phyloP scores from a whole-genome alignment of 352 stramenopile genomes.

The Salisapilia sapeloensis region DNA sequence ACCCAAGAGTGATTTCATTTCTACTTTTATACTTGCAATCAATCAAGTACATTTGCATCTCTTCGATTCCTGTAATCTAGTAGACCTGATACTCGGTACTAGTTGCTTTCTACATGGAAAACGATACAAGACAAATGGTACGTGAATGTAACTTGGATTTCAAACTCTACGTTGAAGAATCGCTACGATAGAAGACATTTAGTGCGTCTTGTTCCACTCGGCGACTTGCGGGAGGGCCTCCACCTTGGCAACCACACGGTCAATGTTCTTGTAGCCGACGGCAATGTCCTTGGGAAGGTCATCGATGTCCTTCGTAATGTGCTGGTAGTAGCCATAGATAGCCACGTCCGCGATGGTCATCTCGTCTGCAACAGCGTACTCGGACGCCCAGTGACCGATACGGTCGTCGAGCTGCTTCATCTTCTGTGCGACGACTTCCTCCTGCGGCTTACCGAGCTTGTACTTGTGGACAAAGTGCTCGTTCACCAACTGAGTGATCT shows the following conservation, averaged over 20 bases:
- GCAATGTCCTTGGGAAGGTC: slow-evolving; percentile 10
- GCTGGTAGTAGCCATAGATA: slow-evolving; percentile 22
- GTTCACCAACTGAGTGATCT: slow-evolving; percentile 21
- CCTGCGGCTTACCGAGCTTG: slow-evolving; percentile 9
- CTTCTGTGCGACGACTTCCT: slow-evolving; percentile 18
- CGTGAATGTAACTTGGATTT: too few species aligned
- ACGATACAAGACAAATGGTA: too few species aligned
- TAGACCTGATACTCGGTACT: too few species aligned
- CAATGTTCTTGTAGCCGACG: slow-evolving; percentile 12
- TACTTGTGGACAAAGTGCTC: slow-evolving; percentile 19
- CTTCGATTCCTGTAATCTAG: too few species aligned
- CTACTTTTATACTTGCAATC: too few species aligned
- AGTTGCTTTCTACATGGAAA: too few species aligned
- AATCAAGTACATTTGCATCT: too few species aligned
- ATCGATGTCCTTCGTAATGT: slow-evolving; percentile 11
- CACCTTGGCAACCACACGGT: slow-evolving; percentile 13
- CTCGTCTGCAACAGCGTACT: slow-evolving; percentile 9
- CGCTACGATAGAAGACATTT: too few species aligned
- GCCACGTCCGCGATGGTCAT: slow-evolving; percentile 32
- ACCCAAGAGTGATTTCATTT: too few species aligned
- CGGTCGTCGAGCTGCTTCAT: slow-evolving; percentile 20
- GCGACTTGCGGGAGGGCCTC: slow-evolving; percentile 16
- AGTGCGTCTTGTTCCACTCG: slow-evolving; percentile 16
- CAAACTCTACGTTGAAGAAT: too few species aligned
- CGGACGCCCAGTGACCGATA: slow-evolving; percentile 8